These are phyloP conservation scores for Neonectria hederae DNA, from an alignment of 2,329 filamentous ascomycete species.

Conservation along the genomic window DNA sequence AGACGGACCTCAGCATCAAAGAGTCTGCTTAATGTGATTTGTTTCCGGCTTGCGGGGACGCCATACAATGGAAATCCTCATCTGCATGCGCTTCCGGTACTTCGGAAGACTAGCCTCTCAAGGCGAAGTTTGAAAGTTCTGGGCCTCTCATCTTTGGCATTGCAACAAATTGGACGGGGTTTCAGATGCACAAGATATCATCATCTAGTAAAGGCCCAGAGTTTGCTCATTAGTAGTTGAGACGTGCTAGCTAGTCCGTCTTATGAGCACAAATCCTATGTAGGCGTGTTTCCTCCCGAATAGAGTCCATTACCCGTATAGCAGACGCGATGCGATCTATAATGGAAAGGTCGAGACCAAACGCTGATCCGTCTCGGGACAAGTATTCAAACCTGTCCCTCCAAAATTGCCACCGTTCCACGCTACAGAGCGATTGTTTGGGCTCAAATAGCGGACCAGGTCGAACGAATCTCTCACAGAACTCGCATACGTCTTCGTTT, in stretches of 20 bases:
- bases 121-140: too few relatives aligned
- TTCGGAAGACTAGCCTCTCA: too few relatives aligned
- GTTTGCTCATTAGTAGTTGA: not conserved
- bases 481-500: not conserved
- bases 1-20: too few relatives aligned
- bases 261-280: not conserved
- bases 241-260: not conserved
- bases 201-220: not conserved
- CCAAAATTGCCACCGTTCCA: not conserved
- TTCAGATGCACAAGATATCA: too few relatives aligned
- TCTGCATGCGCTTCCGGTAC: too few relatives aligned
- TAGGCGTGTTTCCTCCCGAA: not conserved
- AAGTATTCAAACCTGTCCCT: not conserved
- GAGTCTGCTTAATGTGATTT: too few relatives aligned
- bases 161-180: too few relatives aligned
- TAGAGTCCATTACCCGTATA: not conserved
- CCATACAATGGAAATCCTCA: too few relatives aligned
- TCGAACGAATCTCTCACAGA: not conserved
- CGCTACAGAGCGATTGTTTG: not conserved
- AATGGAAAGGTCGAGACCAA: not conserved
- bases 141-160: too few relatives aligned
- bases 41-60: too few relatives aligned
- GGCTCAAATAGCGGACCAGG: not conserved
- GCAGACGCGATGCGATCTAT: not conserved
- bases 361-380: too few relatives aligned